These are phyloP conservation scores for Dovyalis caffra DNA, from an alignment of 345 rosid species.

Conservation along the genomic window DNA sequence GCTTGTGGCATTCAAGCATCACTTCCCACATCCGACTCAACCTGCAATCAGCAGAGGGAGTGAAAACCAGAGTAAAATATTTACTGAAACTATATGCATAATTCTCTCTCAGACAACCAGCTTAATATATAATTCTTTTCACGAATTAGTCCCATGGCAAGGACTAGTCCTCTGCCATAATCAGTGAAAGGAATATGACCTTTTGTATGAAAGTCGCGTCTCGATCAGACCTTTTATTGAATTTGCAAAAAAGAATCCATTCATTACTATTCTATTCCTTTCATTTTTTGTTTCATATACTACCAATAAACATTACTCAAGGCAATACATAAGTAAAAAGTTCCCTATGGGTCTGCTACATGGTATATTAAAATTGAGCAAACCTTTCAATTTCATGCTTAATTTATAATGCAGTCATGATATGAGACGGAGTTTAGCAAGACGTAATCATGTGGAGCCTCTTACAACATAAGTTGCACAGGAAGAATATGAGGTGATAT, in stretches of 20 bases:
- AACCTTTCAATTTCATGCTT: background rate
- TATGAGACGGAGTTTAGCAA: background rate
- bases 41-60: conserved; percentile 41
- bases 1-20: conserved; percentile 84
- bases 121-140: background rate
- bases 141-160: background rate
- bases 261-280: background rate
- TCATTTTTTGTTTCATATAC: background rate
- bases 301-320: background rate
- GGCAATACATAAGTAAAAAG: background rate
- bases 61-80: background rate
- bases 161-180: background rate
- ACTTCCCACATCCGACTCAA: conserved; percentile 95
- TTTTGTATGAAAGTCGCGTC: background rate
- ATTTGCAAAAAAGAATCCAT: background rate
- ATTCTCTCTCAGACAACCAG: background rate
- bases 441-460: background rate
- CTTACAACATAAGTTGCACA: background rate
- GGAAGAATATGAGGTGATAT: background rate
- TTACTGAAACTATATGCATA: background rate
- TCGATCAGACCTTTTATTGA: background rate
- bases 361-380: background rate
- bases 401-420: background rate
- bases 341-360: background rate
- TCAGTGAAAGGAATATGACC: background rate